Evolutionary conservation across 192 early-diverging fungal species (phyloP).

Genomic region (Coemansia sp.): DNA sequence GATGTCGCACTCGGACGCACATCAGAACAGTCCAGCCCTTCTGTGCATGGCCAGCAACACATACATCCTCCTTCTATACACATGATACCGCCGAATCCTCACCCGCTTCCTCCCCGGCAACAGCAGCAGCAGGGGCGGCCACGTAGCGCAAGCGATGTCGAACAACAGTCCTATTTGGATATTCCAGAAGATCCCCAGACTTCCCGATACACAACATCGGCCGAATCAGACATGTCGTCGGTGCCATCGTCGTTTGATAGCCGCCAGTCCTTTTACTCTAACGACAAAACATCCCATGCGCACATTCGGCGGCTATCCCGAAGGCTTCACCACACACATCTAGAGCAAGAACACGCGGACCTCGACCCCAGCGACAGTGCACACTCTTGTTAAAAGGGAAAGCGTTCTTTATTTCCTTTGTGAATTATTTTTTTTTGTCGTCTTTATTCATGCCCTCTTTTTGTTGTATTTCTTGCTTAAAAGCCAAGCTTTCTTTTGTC

Average conservation of each 20-base stretch:
- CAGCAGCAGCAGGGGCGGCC: constrained; percentile 7
- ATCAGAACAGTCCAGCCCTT: not conserved
- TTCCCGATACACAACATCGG: constrained; percentile 12
- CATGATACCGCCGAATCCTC: not conserved
- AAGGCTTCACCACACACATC: constrained; percentile 21
- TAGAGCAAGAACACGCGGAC: constrained; percentile 23
- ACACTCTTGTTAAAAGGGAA: not conserved
- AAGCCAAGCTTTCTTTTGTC: not conserved
- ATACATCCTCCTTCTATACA: not conserved
- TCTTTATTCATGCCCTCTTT: not conserved
- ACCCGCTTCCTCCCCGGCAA: not conserved
- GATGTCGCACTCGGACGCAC: constrained; percentile 23
- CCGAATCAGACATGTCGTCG: constrained; percentile 17
- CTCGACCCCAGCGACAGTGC: not conserved
- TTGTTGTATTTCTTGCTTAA: not conserved
- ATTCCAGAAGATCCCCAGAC: constrained; percentile 7
- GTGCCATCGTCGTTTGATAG: constrained; percentile 20
- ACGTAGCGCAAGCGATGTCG: constrained; percentile 2
- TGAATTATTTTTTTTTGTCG: not conserved
- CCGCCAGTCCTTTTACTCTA: constrained; percentile 6
- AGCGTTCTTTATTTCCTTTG: not conserved
- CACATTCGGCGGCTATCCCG: constrained; percentile 21
- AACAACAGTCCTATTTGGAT: constrained; percentile 17
- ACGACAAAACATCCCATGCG: constrained; percentile 1
- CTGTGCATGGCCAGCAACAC: not conserved